Evolutionary conservation across 1,284 basidiomycete species (phyloP), one percentile per base, ranked within the genome.

Genomic region (Irpex sp.): DNA sequence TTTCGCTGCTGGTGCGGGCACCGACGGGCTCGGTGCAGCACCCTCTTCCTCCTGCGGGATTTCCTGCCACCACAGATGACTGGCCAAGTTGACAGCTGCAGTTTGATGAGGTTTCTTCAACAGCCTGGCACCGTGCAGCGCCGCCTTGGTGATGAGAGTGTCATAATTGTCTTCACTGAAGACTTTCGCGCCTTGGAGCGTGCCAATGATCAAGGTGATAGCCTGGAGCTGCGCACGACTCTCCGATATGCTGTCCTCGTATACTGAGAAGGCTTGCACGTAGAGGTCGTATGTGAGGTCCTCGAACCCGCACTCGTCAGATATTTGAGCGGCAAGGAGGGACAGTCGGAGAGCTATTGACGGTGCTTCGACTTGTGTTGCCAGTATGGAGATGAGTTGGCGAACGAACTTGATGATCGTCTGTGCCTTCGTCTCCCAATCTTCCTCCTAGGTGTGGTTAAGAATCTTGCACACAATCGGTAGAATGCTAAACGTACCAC

Each of bases 21-120:
- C 26, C 3, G 26, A 26, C 2, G 26, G 26, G 26, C 26, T 26
- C 26, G 26, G 26, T 49, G 68, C 69, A 21, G 68, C 64, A 6
- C 62, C 72, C 63, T 81, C 82, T 13, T 78, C 75, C 36, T 74
- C 70, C 3, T 75, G 66, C 0, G 77, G 73, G 11, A 82, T 82
- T 66, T 92, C 90, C 74, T 98, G 96, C 95, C 95, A 98, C 94
- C 95, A 97, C 72, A 97, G 79, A 78, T 98, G 96, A 74, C 94
- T 96, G 2, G 96, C 96, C 49, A 96, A 82, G 59, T 92, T 88
- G n/a, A 98, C 95, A 3, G 95, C 96, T 5, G 88, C 93, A 13
- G 95, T 92, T 77, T 98, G 96, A 76, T 97, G 96, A 31, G 94
- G 93, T 82, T 98, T 97, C 84, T 98, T 98, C 73, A 98, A 75